Evolutionary conservation across 2,329 filamentous ascomycete species (phyloP).

Genomic region (Cordyceps pruinosa): DNA sequence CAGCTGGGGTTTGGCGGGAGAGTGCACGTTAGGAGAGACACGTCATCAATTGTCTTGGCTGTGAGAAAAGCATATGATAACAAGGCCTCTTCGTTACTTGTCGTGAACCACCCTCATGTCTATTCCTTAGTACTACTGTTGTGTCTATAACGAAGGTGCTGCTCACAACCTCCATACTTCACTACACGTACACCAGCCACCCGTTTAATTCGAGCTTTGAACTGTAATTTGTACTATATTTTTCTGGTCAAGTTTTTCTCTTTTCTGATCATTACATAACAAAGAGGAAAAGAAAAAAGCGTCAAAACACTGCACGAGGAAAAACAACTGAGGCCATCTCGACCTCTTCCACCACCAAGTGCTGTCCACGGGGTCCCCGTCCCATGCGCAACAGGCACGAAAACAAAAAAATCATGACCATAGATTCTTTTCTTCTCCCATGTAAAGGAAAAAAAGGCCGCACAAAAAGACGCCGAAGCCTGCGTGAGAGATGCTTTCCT

Average conservation of each 20-base stretch:
- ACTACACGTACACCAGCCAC: too few species aligned
- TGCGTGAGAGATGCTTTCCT: slow-evolving; percentile 8
- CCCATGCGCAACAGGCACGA: slow-evolving; percentile 8
- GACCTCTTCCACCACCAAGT: neutral
- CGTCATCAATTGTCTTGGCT: too few species aligned
- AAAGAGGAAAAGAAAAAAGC: neutral
- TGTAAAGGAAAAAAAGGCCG: neutral
- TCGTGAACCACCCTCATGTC: too few species aligned
- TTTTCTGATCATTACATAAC: slow-evolving; percentile 12
- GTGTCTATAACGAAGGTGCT: too few species aligned
- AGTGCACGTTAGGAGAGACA: too few species aligned
- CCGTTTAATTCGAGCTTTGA: too few species aligned
- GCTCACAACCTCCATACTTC: too few species aligned
- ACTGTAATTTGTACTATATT: neutral
- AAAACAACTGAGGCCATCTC: neutral
- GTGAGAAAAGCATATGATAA: too few species aligned
- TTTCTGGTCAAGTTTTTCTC: slow-evolving; percentile 6
- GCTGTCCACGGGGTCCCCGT: neutral
- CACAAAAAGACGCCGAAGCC: slow-evolving; percentile 11
- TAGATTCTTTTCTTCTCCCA: neutral
- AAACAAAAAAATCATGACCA: slow-evolving; percentile 7
- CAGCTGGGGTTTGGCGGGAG: too few species aligned
- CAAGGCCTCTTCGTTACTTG: too few species aligned
- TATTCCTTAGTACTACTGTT: too few species aligned
- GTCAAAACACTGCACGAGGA: neutral